Base-by-base conservation (phyloP, 139 green algal genomes). In the Eudorina sp. region DNA sequence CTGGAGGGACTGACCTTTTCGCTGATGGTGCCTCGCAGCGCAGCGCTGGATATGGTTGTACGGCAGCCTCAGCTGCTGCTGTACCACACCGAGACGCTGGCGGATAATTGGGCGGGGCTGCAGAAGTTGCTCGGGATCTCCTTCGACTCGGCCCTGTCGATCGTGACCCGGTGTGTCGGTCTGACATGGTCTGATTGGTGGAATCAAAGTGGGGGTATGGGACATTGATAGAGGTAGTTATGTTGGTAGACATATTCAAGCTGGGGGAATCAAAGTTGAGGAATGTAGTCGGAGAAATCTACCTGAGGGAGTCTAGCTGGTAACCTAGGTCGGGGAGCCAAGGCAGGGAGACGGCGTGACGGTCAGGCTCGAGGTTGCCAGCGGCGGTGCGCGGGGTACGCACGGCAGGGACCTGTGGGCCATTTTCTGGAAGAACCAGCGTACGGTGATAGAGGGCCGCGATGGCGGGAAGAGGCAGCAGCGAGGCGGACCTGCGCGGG, bases 31-130 rank as follows among this genome's bases (percentile, higher is more conserved):
- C 82, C 82, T 3, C 64, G 82, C 27, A 43, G 25, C 4, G 43
- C 75, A 31, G 81, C 85, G 36, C 72, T 91, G 36, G 81, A 89
- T 45, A 85, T 91, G 81, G 55, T 91, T 27, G 88, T 91, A 43
- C 88, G 88, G 21, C 88, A 91, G 88, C 88, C 88, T 19, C 81
- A 89, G 81, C 72, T 91, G 36, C 73, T 91, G 45, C 46, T 89
- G 48, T 91, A 91, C 81, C 9, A 74, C 4, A 83, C 88, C 16
- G 69, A 82, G 55, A 85, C 70, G 5, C 80, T 91, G 68, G 68
- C 55, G 69, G 80, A 85, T 3, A 85, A 85, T 80, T 77, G 74
- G 88, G 53, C 64, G 9, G 68, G 43, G 43, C 40, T 91, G 48
- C 84, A 87, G 79, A 19, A 53, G 53, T 46, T 83, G 53, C 79